phyloP scores from a whole-genome alignment of 306 rosid genomes.

The Cucurbita maxima region DNA sequence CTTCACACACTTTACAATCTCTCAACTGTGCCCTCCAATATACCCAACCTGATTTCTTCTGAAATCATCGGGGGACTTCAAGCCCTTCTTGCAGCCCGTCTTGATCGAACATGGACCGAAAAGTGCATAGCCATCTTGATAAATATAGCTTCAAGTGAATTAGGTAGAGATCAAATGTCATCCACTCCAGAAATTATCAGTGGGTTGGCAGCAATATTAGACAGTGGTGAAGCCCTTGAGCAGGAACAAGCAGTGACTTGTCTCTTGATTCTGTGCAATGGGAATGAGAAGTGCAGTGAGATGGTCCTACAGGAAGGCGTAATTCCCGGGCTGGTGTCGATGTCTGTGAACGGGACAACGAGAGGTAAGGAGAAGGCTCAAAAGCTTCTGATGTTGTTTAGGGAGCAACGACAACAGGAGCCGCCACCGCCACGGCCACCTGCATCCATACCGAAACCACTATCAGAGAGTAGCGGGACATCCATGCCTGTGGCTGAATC shows the following conservation, averaged over 20 bases:
- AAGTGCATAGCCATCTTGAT: conserved; percentile 68
- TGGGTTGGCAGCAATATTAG: conserved; percentile 50
- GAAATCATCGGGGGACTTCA: conserved; percentile 48
- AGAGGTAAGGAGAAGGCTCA: conserved; percentile 88
- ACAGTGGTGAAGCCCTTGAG: conserved; percentile 57
- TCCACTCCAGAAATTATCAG: conserved; percentile 41
- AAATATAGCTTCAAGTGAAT: conserved; percentile 53
- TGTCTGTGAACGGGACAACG: conserved; percentile 81
- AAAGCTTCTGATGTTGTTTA: conserved; percentile 78
- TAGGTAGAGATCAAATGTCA: conserved; percentile 55
- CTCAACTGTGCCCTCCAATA: conserved; percentile 55
- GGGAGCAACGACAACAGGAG: conserved; percentile 80
- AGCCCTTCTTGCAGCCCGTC: conserved; percentile 47
- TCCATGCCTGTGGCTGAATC: conserved; percentile 32
- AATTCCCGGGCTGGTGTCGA: conserved; percentile 80
- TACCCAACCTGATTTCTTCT: conserved; percentile 53
- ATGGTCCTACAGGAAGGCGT: conserved; percentile 96
- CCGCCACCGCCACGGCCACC: conserved; percentile 7
- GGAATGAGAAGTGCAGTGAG: conserved; percentile 59
- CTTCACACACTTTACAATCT: conserved; percentile 80
- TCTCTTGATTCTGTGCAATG: conserved; percentile 61
- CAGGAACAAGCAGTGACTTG: conserved; percentile 88
- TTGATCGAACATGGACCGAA: conserved; percentile 54
- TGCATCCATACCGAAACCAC: neutral
- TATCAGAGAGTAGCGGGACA: conserved; percentile 26